Evolutionary conservation across 352 stramenopile genomes (phyloP), one percentile per base, ranked within the genome.

Genomic region (Globisporangium orthogonon): DNA sequence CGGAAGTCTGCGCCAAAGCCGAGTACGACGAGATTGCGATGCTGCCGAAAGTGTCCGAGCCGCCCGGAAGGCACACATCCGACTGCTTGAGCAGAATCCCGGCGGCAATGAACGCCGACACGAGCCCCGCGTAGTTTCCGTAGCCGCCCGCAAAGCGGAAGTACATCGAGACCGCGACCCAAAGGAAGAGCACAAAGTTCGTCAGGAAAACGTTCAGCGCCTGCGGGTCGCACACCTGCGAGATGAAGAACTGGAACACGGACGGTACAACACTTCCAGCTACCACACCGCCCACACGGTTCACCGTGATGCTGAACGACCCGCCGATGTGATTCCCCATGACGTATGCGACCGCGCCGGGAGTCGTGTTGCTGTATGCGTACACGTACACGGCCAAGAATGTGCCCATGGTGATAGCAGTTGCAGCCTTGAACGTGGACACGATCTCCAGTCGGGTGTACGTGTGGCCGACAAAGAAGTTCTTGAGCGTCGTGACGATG

Each of bases 11-110:
- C 0, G 83, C 80, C 31, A 93, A 63, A 49, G 67, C 89, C 10
- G 80, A 87, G 62, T 93, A 91, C 23, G 80, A 91, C 50, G 67
- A 78, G 33, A 90, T 78, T 0, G 79, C 76, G 17, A 86, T 78
- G 1, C 56, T 69, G 1, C 66, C 66, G 0, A 63, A 76, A 30
- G 51, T 77, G 40, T 80, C 65, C 0, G 65, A 67, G 7, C 71
- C 64, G 18, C 73, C 67, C 2, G 59, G 50, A 44, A 75, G 71
- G 55, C 74, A 91, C 7, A 80, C 61, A 43, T 89, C 75, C 2
- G 73, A 76, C 47, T 88, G 80, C 13, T 70, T 67, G 31, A 92
- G 66, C 31, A 92, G 41, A 9, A 90, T 71, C 13, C 70, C 76
- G 0, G 83, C 72, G 5, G 79, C 66, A 56, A 90, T 85, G 59